These are phyloP conservation scores for Colletotrichum eremochloae DNA, from an alignment of 2,329 filamentous ascomycete species.

Conservation along the genomic window DNA sequence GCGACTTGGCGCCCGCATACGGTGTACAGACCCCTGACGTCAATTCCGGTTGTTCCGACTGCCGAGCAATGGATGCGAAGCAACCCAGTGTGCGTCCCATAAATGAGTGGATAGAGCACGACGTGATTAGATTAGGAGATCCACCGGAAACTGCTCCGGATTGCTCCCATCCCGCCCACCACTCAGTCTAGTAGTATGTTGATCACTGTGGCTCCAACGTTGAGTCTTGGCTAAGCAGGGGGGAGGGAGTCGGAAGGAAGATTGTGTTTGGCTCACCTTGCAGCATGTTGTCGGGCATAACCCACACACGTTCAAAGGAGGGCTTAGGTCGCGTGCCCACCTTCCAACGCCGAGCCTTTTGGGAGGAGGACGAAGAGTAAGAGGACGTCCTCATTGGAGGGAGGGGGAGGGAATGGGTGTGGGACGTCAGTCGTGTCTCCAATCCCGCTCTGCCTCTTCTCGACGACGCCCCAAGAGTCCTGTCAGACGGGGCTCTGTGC, in stretches of 20 bases:
- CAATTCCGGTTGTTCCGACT: slow-evolving; percentile 38
- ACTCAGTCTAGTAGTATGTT: slow-evolving; percentile 1
- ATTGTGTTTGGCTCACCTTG: slow-evolving; percentile 7
- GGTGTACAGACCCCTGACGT: slow-evolving; percentile 6
- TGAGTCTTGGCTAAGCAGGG: slow-evolving; percentile 13
- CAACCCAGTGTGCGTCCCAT: slow-evolving; percentile 7
- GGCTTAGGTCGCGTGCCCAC: slow-evolving; percentile 38
- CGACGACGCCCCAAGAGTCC: slow-evolving; percentile 19
- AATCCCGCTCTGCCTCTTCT: slow-evolving; percentile 29
- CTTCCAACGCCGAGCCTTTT: slow-evolving; percentile 11
- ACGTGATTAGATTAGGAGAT: slow-evolving; percentile 4
- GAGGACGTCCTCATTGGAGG: neutral
- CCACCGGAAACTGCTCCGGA: slow-evolving; percentile 20
- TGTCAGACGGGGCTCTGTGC: slow-evolving; percentile 36
- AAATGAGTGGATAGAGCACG: slow-evolving; percentile 6
- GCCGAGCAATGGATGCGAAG: slow-evolving; percentile 24
- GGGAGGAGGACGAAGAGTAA: neutral
- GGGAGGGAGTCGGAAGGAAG: slow-evolving; percentile 8
- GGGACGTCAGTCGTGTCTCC: slow-evolving; percentile 38
- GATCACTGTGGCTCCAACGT: slow-evolving; percentile 14
- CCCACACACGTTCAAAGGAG: slow-evolving; percentile 27
- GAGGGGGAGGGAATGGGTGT: neutral
- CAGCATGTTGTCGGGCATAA: slow-evolving; percentile 1
- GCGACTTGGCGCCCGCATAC: slow-evolving; percentile 24
- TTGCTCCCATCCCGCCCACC: slow-evolving; percentile 26